Evolutionary conservation across 768 basidiomycete genomes (phyloP).

Genomic region (Rhodosporidiobolus odoratus): DNA sequence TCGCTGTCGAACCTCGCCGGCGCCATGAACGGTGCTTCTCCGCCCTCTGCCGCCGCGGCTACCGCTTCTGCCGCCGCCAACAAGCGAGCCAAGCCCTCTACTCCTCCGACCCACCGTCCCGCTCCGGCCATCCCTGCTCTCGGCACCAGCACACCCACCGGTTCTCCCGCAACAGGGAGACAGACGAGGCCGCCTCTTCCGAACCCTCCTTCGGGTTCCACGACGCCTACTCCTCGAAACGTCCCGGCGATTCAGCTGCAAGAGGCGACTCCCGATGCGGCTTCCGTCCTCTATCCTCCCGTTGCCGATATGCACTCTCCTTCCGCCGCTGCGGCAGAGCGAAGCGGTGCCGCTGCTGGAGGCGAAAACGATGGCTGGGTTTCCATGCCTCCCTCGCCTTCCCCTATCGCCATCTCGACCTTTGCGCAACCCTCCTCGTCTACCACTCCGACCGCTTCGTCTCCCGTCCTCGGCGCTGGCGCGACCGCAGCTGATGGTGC

Average conservation of each 20-base stretch:
- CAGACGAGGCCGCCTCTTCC: constrained; percentile 14
- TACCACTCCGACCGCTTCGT: not conserved
- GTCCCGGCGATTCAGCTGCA: constrained; percentile 43
- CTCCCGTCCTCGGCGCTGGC: constrained; percentile 3
- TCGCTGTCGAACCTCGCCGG: constrained; percentile 41
- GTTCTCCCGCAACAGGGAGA: constrained; percentile 13
- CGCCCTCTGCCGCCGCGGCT: not conserved
- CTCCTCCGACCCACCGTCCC: constrained; percentile 19
- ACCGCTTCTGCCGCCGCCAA: constrained; percentile 2
- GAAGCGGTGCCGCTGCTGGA: too few species aligned
- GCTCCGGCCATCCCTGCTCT: constrained; percentile 11
- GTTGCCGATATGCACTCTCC: not conserved
- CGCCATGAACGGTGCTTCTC: not conserved
- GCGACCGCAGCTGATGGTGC: constrained; percentile 5
- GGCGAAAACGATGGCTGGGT: constrained; percentile 21
- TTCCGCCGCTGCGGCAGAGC: too few species aligned
- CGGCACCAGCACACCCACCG: constrained; percentile 2
- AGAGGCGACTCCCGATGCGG: constrained; percentile 38
- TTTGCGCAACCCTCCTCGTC: not conserved
- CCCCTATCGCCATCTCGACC: not conserved
- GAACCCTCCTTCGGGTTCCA: not conserved
- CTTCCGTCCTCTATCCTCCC: constrained; percentile 9
- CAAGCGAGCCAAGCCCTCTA: constrained; percentile 21
- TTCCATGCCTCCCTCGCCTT: constrained; percentile 33
- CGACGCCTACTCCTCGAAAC: constrained; percentile 1